Percentiles rank a stretch among this genome's conserved stretches.
Conservation (phyloP, 768 basidiomycete species). For the Cyathus striatus region DNA sequence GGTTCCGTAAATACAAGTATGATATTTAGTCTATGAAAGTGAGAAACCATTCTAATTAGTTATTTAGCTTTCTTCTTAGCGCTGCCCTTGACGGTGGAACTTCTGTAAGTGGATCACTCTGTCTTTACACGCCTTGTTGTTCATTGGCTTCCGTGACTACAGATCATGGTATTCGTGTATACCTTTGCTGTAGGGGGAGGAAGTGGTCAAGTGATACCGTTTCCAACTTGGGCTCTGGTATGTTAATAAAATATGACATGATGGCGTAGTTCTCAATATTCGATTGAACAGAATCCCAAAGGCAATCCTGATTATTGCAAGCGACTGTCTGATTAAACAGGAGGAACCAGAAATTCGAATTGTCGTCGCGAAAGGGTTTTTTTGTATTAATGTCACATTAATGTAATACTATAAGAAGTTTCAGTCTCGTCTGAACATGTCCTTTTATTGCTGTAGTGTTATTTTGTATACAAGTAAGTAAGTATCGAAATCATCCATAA, state of each 20-base stretch:
- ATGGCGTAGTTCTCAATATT: too few relatives aligned
- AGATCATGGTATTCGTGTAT: slow-evolving; percentile 24
- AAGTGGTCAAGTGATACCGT: slow-evolving; percentile 13
- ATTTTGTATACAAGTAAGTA: too few relatives aligned
- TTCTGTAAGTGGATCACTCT: slow-evolving; percentile 17
- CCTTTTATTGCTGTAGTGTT: too few relatives aligned
- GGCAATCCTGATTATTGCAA: slow-evolving; percentile 30
- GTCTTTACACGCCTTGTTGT: background rate
- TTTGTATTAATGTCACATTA: too few relatives aligned
- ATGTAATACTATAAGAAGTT: too few relatives aligned
- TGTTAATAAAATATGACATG: too few relatives aligned
- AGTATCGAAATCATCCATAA: too few relatives aligned
- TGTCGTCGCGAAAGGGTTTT: too few relatives aligned
- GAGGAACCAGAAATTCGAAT: too few relatives aligned
- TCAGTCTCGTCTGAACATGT: too few relatives aligned
- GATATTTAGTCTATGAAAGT: background rate
- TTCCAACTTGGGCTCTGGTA: slow-evolving; percentile 21
- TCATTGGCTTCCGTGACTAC: background rate
- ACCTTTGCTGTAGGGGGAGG: slow-evolving; percentile 24
- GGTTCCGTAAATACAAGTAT: slow-evolving; percentile 42
- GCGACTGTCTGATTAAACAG: slow-evolving; percentile 17
- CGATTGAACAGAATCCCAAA: too few relatives aligned
- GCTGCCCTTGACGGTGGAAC: slow-evolving; percentile 49
- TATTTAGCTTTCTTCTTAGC: slow-evolving; percentile 31
- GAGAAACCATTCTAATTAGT: slow-evolving; percentile 4